These are phyloP conservation scores for Glomus cerebriforme DNA, from an alignment of 192 early-diverging fungal species.

Conservation along the genomic window DNA sequence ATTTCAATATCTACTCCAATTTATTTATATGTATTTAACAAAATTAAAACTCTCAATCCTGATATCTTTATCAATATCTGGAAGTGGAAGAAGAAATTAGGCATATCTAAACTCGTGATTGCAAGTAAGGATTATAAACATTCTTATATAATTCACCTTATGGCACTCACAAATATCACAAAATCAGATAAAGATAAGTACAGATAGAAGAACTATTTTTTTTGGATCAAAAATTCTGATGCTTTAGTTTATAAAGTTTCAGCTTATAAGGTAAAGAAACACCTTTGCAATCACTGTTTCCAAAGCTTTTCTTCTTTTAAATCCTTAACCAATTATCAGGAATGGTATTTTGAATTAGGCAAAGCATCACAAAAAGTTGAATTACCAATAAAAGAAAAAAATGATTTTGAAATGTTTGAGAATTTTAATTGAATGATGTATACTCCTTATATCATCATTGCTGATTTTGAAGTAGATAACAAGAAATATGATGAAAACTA, in stretches of 20 bases:
- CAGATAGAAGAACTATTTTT: no score
- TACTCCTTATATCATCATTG: background rate
- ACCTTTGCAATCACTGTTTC: conserved; percentile 5
- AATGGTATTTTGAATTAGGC: background rate
- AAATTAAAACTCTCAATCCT: no score
- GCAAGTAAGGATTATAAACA: no score
- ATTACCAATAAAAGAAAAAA: background rate
- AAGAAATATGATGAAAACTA: background rate
- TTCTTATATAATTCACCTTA: no score
- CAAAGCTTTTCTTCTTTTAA: background rate
- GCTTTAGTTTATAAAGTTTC: background rate
- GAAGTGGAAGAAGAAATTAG: no score
- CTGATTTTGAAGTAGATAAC: conserved; percentile 6
- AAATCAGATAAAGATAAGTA: no score
- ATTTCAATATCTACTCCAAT: no score
- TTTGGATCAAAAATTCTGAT: conserved; percentile 9
- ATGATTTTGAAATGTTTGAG: conserved; percentile 15
- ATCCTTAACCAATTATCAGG: background rate
- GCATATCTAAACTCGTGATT: no score
- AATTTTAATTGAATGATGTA: background rate
- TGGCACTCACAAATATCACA: no score
- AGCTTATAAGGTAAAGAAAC: background rate
- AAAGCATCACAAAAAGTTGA: conserved; percentile 1
- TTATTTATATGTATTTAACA: no score
- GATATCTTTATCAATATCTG: no score